phyloP scores from a whole-genome alignment of 169 alveolate species.

The Plasmodium cynomolgi region DNA sequence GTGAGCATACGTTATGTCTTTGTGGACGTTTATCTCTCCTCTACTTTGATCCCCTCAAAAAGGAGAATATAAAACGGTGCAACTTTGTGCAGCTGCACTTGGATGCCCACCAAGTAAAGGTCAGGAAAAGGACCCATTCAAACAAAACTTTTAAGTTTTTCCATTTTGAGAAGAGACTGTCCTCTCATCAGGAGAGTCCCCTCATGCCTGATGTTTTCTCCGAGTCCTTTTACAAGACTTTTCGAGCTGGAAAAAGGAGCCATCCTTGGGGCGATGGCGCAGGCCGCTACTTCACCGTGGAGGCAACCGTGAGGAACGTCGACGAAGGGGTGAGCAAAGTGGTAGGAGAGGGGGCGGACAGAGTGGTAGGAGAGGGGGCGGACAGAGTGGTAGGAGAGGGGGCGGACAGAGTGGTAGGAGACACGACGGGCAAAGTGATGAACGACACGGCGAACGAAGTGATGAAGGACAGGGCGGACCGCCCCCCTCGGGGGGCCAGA shows the following conservation, averaged over 20 bases:
- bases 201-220: not conserved
- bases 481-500: not conserved
- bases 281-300: not conserved
- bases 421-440: not conserved
- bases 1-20: not conserved
- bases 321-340: not conserved
- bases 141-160: slow-evolving; percentile 17
- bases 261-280: not conserved
- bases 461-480: not conserved
- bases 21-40: slow-evolving; percentile 2
- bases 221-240: not conserved
- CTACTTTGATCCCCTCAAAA: slow-evolving; percentile 37
- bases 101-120: slow-evolving; percentile 4
- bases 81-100: slow-evolving; percentile 22
- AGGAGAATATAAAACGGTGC: slow-evolving; percentile 4
- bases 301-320: slow-evolving; percentile 3
- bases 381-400: too few species aligned
- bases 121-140: not conserved
- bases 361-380: too few species aligned
- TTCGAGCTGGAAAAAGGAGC: not conserved
- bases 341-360: too few species aligned
- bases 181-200: not conserved
- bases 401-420: too few species aligned
- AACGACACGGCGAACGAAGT: not conserved
- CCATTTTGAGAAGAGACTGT: not conserved